Percentiles rank a stretch among this genome's conserved stretches.
These are phyloP conservation scores for Fomitopsis palustris DNA, from an alignment of 1,284 basidiomycete species.

Conservation along the genomic window DNA sequence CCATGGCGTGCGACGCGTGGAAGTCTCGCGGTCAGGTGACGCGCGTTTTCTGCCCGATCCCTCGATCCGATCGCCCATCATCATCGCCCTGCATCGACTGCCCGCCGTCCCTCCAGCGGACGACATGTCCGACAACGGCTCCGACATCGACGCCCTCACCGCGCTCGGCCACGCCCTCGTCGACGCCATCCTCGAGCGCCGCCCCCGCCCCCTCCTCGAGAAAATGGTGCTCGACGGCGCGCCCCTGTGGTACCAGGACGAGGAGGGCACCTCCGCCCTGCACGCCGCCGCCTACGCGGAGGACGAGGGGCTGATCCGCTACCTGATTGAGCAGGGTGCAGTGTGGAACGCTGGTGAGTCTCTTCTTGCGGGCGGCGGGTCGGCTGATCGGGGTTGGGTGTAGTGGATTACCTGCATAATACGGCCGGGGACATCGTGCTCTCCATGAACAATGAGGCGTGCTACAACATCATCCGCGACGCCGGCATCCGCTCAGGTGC, in stretches of 20 bases:
- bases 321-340: constrained; percentile 80
- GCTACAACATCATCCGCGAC: constrained; percentile 78
- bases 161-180: constrained; percentile 57
- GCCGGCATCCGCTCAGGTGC: constrained; percentile 84
- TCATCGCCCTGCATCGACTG: neutral
- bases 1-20: neutral
- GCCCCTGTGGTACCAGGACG: constrained; percentile 91
- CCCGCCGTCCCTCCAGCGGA: neutral
- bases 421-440: constrained; percentile 88
- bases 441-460: constrained; percentile 73
- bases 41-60: neutral
- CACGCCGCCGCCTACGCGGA: constrained; percentile 87
- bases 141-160: constrained; percentile 38
- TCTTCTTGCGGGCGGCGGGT: no score
- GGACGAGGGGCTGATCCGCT: constrained; percentile 56
- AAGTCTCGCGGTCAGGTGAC: neutral
- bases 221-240: constrained; percentile 66
- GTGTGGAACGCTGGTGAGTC: constrained; percentile 84
- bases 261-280: constrained; percentile 76
- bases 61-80: neutral
- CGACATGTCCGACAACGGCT: neutral
- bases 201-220: constrained; percentile 47
- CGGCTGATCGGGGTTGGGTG: neutral
- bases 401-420: constrained; percentile 75
- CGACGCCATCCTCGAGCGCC: constrained; percentile 49